Percentiles rank a stretch among this genome's conserved stretches.
phyloP scores from a whole-genome alignment of 768 basidiomycete species.

The Strobilomyces echinocephalus region DNA sequence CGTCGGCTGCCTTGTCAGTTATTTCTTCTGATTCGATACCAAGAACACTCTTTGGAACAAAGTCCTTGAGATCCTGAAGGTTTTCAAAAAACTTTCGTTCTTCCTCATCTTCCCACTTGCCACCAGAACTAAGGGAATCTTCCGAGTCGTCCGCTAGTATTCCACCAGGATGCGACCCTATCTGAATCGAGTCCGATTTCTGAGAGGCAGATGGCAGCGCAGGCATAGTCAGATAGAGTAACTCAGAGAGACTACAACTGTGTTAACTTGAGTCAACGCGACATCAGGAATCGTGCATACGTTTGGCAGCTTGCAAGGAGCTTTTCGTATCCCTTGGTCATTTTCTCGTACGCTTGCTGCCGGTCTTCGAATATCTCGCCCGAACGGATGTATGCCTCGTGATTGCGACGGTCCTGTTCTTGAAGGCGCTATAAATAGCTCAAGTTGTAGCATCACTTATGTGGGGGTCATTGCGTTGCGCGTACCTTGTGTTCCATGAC shows the following conservation, averaged over 20 bases:
- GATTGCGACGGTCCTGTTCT: conserved; percentile 94
- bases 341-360: conserved; percentile 97
- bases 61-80: conserved; percentile 83
- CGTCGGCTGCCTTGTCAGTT: conserved; percentile 39
- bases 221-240: conserved; percentile 81
- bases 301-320: conserved; percentile 83
- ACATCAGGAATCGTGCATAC: conserved; percentile 39
- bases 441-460: not conserved
- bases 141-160: conserved; percentile 52
- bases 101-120: conserved; percentile 99
- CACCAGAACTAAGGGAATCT: conserved; percentile 50
- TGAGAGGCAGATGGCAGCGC: conserved; percentile 76
- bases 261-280: conserved; percentile 8
- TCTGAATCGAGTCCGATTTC: conserved; percentile 76
- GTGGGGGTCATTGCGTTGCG: not conserved
- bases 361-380: conserved; percentile 99
- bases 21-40: conserved; percentile 51
- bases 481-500: conserved; percentile 85
- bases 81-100: conserved; percentile 93
- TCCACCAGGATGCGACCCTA: conserved; percentile 49
- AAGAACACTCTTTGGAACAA: conserved; percentile 83
- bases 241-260: conserved; percentile 70
- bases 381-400: conserved; percentile 98
- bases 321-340: conserved; percentile 95
- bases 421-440: conserved; percentile 66